These are phyloP conservation scores for Metschnikowia picachoensis DNA, from an alignment of 805 yeast genomes.

Conservation along the genomic window DNA sequence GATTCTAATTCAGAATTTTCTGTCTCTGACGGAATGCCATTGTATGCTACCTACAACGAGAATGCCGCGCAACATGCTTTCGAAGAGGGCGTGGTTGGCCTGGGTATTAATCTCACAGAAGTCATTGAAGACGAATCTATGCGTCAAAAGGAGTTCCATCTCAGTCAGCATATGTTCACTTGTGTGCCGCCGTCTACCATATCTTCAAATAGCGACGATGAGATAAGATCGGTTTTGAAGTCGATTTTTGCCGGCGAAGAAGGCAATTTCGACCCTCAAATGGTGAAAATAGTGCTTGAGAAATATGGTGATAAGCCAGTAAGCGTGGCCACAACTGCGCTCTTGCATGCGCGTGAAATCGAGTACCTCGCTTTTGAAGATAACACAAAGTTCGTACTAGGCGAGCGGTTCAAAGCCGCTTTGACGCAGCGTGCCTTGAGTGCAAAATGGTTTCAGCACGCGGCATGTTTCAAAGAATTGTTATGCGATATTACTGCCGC, in stretches of 20 bases:
- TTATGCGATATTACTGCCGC: conserved; percentile 39
- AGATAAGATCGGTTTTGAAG: conserved; percentile 41
- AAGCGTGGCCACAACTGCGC: conserved; percentile 45
- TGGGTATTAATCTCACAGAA: conserved; percentile 26
- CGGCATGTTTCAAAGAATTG: conserved; percentile 43
- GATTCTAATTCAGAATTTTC: conserved; percentile 34
- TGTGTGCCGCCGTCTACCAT: conserved; percentile 19
- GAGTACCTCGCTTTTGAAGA: conserved; percentile 41
- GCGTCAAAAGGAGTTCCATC: conserved; percentile 62
- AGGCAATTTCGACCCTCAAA: conserved; percentile 41
- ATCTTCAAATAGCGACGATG: conserved; percentile 21
- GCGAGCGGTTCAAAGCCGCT: conserved; percentile 48
- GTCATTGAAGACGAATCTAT: conserved; percentile 57
- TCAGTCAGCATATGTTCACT: conserved; percentile 45
- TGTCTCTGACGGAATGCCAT: conserved; percentile 30
- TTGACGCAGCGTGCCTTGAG: conserved; percentile 37
- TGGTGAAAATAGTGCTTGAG: conserved; percentile 46
- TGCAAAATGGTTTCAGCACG: conserved; percentile 38
- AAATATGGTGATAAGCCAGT: conserved; percentile 44
- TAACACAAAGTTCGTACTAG: conserved; percentile 49
- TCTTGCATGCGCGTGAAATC: conserved; percentile 57
- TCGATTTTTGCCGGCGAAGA: conserved; percentile 57
- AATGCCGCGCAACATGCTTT: conserved; percentile 47
- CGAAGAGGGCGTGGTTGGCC: conserved; percentile 16
- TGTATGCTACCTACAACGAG: conserved; percentile 41